These are phyloP conservation scores for Xylaria intraflava DNA, from an alignment of 495 filamentous ascomycete genomes.

Conservation along the genomic window DNA sequence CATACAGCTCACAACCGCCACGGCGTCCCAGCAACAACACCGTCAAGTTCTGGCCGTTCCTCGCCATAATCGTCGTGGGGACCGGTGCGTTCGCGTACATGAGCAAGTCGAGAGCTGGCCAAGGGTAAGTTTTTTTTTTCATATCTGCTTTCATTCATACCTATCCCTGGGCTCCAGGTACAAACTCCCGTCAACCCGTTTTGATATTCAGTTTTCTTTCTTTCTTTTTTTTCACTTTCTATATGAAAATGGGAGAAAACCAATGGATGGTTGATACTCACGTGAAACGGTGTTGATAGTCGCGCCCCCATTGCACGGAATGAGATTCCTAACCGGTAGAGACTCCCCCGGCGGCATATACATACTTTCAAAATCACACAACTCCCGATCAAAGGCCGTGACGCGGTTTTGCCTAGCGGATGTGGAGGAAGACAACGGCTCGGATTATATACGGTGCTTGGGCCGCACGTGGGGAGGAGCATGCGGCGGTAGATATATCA, in stretches of 20 bases:
- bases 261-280: not conserved
- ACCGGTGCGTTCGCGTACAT: slow-evolving; percentile 42
- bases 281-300: slow-evolving; percentile 1
- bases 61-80: slow-evolving; percentile 40
- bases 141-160: not conserved
- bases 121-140: slow-evolving; percentile 18
- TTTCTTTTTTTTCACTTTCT: no score
- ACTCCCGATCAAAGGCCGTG: no score
- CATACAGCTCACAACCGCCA: slow-evolving; percentile 29
- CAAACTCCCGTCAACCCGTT: not conserved
- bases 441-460: no score
- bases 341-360: no score
- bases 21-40: slow-evolving; percentile 23
- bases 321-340: slow-evolving; percentile 7
- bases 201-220: not conserved
- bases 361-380: no score
- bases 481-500: no score
- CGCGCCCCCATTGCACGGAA: slow-evolving; percentile 9
- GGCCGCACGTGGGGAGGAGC: no score
- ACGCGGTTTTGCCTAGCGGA: no score
- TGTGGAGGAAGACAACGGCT: no score
- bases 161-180: no score
- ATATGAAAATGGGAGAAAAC: not conserved
- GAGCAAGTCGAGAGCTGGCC: slow-evolving; percentile 28
- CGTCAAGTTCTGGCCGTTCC: slow-evolving; percentile 47